Conservation (phyloP, 2,329 filamentous ascomycete species). For the Paecilomyces variotii region DNA sequence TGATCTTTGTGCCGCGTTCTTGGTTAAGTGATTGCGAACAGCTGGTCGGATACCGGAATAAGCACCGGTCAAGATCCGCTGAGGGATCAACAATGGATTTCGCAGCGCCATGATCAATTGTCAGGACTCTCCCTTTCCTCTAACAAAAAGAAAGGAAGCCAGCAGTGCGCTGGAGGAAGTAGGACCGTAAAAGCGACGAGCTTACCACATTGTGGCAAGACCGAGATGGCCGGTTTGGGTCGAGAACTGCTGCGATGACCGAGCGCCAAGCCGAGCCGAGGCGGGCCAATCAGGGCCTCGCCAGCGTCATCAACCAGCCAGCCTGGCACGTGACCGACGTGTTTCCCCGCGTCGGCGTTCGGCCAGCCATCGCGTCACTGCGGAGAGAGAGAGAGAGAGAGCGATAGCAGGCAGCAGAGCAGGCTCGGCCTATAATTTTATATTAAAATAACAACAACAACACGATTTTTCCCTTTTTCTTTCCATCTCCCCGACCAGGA, state of each 20-base stretch:
- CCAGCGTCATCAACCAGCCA: constrained; percentile 20
- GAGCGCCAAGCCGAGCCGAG: constrained; percentile 3
- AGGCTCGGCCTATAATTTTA: background rate
- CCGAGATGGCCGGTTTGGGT: background rate
- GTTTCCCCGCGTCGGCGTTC: constrained; percentile 17
- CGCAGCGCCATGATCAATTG: constrained; percentile 33
- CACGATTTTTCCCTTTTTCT: background rate
- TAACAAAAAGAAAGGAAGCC: background rate
- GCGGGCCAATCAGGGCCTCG: constrained; percentile 19
- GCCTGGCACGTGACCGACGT: constrained; percentile 27
- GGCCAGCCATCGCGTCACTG: constrained; percentile 15
- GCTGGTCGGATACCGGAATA: constrained; percentile 13
- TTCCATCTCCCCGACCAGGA: background rate
- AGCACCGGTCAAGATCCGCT: constrained; percentile 18
- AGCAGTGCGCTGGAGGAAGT: background rate
- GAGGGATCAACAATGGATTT: constrained; percentile 23
- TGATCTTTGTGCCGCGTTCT: constrained; percentile 17
- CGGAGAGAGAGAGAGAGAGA: constrained; percentile 1
- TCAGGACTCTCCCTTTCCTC: background rate
- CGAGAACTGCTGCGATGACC: constrained; percentile 10
- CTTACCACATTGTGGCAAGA: background rate
- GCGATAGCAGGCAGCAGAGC: constrained; percentile 10
- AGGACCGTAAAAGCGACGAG: background rate
- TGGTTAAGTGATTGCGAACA: constrained; percentile 14
- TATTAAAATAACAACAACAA: background rate